phyloP scores from a whole-genome alignment of 2,329 filamentous ascomycete genomes.

The Teratosphaeria gauchensis region DNA sequence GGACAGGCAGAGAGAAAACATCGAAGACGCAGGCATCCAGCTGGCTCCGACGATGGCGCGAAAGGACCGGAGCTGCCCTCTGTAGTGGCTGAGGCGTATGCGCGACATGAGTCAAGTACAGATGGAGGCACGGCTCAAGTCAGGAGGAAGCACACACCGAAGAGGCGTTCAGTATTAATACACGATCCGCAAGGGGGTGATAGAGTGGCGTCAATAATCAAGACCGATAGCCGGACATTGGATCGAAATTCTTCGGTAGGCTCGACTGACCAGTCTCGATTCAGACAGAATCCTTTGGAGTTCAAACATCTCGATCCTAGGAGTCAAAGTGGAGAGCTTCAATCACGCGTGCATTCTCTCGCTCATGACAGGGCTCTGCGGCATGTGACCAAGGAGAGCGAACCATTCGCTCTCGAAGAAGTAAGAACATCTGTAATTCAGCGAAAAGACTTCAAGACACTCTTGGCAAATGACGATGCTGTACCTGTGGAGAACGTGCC shows the following conservation, averaged over 20 bases:
- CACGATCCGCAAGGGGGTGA: background rate
- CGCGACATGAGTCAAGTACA: background rate
- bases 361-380: background rate
- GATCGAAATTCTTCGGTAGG: background rate
- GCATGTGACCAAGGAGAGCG: background rate
- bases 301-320: background rate
- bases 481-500: background rate
- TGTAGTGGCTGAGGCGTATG: conserved; percentile 19
- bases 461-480: background rate
- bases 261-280: background rate
- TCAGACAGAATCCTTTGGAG: background rate
- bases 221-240: background rate
- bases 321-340: background rate
- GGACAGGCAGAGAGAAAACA: background rate
- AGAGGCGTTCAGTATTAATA: background rate
- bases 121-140: background rate
- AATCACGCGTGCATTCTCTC: background rate
- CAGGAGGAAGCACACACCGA: background rate
- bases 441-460: background rate
- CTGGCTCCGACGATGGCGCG: background rate
- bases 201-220: background rate
- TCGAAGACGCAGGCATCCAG: background rate
- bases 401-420: background rate
- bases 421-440: background rate
- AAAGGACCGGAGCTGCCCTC: conserved; percentile 16